These are phyloP conservation scores for Penicillium argentinense DNA, from an alignment of 495 filamentous ascomycete species.

Conservation along the genomic window DNA sequence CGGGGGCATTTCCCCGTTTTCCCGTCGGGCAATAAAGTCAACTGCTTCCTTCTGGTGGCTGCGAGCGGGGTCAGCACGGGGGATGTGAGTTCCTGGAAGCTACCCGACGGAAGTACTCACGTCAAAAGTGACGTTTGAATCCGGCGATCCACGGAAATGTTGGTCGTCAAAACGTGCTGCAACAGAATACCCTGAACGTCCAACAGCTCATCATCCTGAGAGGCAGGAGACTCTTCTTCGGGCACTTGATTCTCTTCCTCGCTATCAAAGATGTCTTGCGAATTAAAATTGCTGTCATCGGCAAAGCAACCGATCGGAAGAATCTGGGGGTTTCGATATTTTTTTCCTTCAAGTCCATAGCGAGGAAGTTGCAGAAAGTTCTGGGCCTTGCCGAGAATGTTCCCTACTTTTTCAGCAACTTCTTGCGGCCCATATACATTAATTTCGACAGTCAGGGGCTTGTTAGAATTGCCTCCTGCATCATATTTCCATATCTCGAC, in stretches of 20 bases:
- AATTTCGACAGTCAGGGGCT: not conserved
- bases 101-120: too few species aligned
- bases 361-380: constrained; percentile 3
- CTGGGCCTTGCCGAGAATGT: not conserved
- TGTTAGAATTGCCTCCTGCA: not conserved
- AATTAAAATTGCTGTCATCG: not conserved
- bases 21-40: not conserved
- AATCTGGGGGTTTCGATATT: constrained; percentile 2
- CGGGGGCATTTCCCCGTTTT: not conserved
- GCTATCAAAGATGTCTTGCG: not conserved
- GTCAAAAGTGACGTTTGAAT: not conserved
- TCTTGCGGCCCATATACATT: not conserved
- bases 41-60: not conserved
- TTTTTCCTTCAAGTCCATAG: not conserved
- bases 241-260: not conserved
- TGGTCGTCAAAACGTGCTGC: not conserved
- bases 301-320: not conserved
- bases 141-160: constrained; percentile 4
- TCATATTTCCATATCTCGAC: not conserved
- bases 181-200: not conserved
- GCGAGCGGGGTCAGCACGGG: too few species aligned
- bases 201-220: not conserved
- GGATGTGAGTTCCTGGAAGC: too few species aligned
- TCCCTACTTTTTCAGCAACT: not conserved
- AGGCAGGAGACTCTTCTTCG: not conserved